Base-by-base conservation (phyloP, 108 stramenopile species). In the Pseudonitzschia multiseries region DNA sequence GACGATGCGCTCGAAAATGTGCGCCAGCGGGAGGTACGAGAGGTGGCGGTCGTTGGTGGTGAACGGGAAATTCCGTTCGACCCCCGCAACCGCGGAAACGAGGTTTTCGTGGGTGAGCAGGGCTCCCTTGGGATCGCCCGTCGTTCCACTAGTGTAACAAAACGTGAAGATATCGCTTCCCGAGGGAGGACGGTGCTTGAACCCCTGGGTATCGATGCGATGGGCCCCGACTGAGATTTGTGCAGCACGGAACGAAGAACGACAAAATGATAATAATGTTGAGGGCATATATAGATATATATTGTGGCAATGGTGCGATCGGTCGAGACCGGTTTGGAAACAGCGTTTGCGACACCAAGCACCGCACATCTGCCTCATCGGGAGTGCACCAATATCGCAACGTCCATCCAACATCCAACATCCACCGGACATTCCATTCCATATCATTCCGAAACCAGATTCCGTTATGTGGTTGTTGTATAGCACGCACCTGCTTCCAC, bases 21-120 rank as follows among this genome's bases (percentile, higher is more conserved):
- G 98, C 5, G 98, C 93, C 44, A 97, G 78, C 15, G 98, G 98
- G 41, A 99, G 84, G 81, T 97, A 99, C 27, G 93, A 93, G 41
- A 99, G 71, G 82, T 98, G 96, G 9, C 95, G 86, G 79, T 99
- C 97, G 31, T 62, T 76, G 14, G 68, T 65, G 4, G 73, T 36
- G n/a, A 79, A 29, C 29, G 75, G 75, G 17, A 84, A 62, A 8
- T 70, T 53, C 4, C 70, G 68, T 6, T 57, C 33, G 32, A 83
- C 62, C 0, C 89, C 89, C 18, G 79, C 85, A 13, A 85, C 74
- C 24, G 93, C 79, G 0, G 90, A 80, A 68, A 94, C 71, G 29
- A 98, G 57, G 72, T 96, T 96, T 65, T 84, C 60, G 81, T 99
- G 98, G 12, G 89, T 93, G 40, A 99, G 77, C 52, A 99, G 64